These are phyloP conservation scores for Ramalina intermedia DNA, from an alignment of 495 filamentous ascomycete species.

Conservation along the genomic window DNA sequence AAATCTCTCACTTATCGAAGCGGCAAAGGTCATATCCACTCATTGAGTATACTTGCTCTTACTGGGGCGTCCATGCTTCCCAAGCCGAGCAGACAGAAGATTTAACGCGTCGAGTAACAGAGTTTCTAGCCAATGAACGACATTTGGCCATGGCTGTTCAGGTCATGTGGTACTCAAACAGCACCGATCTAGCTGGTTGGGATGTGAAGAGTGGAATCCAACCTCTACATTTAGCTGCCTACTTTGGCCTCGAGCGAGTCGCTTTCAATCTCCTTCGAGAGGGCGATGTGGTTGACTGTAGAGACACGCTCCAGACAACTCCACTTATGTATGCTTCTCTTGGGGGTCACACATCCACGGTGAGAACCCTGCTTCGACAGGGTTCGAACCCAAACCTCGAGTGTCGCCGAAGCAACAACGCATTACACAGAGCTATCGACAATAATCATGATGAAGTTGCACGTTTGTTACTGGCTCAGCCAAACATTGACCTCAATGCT, in stretches of 20 bases:
- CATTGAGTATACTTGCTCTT: slow-evolving; percentile 18
- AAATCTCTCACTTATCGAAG: slow-evolving; percentile 14
- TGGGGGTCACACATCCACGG: slow-evolving; percentile 11
- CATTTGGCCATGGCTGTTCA: slow-evolving; percentile 10
- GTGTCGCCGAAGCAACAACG: background rate
- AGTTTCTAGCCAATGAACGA: slow-evolving; percentile 5
- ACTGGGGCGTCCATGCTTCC: slow-evolving; percentile 21
- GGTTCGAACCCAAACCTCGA: slow-evolving; percentile 1
- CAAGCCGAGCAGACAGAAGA: slow-evolving; percentile 3
- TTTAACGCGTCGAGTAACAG: slow-evolving; percentile 1
- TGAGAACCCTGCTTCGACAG: slow-evolving; percentile 5
- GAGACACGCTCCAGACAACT: slow-evolving; percentile 10
- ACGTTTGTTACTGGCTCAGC: background rate
- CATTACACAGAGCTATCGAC: slow-evolving; percentile 4
- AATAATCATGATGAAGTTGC: background rate
- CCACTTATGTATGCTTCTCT: slow-evolving; percentile 15
- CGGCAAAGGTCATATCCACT: slow-evolving; percentile 14
- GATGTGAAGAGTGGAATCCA: slow-evolving; percentile 6
- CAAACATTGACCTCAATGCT: slow-evolving; percentile 1
- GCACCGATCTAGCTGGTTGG: slow-evolving; percentile 4
- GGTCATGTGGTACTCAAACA: slow-evolving; percentile 12
- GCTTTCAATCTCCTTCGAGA: slow-evolving; percentile 4
- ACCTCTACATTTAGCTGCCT: slow-evolving; percentile 9
- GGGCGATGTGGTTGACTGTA: slow-evolving; percentile 1
- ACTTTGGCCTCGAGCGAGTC: slow-evolving; percentile 8